These are phyloP conservation scores for Hypoxylon cercidicola DNA, from an alignment of 495 filamentous ascomycete genomes.

Conservation along the genomic window DNA sequence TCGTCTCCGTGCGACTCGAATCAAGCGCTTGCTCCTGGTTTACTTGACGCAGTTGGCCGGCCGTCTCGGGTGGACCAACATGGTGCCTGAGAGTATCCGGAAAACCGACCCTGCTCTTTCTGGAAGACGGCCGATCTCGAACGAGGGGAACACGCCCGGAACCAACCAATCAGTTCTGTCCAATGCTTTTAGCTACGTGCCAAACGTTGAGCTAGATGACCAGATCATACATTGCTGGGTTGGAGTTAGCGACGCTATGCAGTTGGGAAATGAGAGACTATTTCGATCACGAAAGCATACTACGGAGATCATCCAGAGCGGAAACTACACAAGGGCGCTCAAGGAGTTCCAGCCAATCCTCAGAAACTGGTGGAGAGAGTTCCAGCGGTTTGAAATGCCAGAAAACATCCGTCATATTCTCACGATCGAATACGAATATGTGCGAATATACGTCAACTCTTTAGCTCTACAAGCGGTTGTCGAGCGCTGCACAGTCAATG, in stretches of 20 bases:
- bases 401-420: slow-evolving; percentile 83
- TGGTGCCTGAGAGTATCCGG: slow-evolving; percentile 77
- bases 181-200: slow-evolving; percentile 66
- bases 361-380: slow-evolving; percentile 75
- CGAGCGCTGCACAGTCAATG: slow-evolving; percentile 85
- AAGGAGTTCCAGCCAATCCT: slow-evolving; percentile 82
- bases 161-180: slow-evolving; percentile 62
- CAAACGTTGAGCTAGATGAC: slow-evolving; percentile 71
- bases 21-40: slow-evolving; percentile 85
- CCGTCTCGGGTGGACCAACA: slow-evolving; percentile 91
- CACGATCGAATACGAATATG: slow-evolving; percentile 90
- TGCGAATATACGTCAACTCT: slow-evolving; percentile 91
- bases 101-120: slow-evolving; percentile 58
- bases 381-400: slow-evolving; percentile 76
- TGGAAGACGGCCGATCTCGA: slow-evolving; percentile 56
- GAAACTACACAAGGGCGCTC: slow-evolving; percentile 81
- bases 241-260: slow-evolving; percentile 88
- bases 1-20: slow-evolving; percentile 78
- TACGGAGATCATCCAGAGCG: slow-evolving; percentile 83
- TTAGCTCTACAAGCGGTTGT: slow-evolving; percentile 93
- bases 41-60: slow-evolving; percentile 92
- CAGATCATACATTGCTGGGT: slow-evolving; percentile 92
- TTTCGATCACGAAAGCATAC: slow-evolving; percentile 88
- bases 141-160: slow-evolving; percentile 64
- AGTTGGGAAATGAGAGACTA: slow-evolving; percentile 81